These are phyloP conservation scores for Aspergillus heteromorphus DNA, from an alignment of 495 filamentous ascomycete species.

Conservation along the genomic window DNA sequence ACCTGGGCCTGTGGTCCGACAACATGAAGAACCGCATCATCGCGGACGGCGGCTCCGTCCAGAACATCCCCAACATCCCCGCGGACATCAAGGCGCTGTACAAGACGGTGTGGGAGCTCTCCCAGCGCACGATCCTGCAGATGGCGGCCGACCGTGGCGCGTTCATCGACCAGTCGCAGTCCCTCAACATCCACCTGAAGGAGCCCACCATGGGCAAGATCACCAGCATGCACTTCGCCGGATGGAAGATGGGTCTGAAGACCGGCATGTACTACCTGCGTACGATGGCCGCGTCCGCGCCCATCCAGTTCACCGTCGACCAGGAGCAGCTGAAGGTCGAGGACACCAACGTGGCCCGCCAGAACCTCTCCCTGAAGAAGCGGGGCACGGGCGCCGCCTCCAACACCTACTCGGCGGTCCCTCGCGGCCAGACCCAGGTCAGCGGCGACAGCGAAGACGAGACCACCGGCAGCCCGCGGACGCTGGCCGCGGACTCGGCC, in stretches of 20 bases:
- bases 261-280: slow-evolving; percentile 99
- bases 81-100: slow-evolving; percentile 93
- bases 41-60: slow-evolving; percentile 89
- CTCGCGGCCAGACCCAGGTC: slow-evolving; percentile 44
- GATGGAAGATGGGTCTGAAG: slow-evolving; percentile 98
- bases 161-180: slow-evolving; percentile 98
- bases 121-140: slow-evolving; percentile 89
- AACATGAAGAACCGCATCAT: slow-evolving; percentile 99
- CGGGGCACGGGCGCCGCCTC: slow-evolving; percentile 45
- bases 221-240: slow-evolving; percentile 98
- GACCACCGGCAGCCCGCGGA: slow-evolving; percentile 58
- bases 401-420: slow-evolving; percentile 52
- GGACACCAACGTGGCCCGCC: slow-evolving; percentile 73
- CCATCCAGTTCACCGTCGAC: slow-evolving; percentile 98
- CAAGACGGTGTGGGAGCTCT: slow-evolving; percentile 99
- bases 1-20: slow-evolving; percentile 97
- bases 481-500: slow-evolving; percentile 60
- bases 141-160: slow-evolving; percentile 98
- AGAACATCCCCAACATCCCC: slow-evolving; percentile 94
- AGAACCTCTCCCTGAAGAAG: slow-evolving; percentile 58
- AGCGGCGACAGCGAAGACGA: slow-evolving; percentile 34
- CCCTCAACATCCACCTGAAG: slow-evolving; percentile 98
- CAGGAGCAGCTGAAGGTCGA: slow-evolving; percentile 88
- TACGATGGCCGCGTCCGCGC: slow-evolving; percentile 92
- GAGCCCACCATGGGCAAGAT: slow-evolving; percentile 99